Evolutionary conservation across 208 protist species (phyloP).

Genomic region (Acanthamoeba sp.): DNA sequence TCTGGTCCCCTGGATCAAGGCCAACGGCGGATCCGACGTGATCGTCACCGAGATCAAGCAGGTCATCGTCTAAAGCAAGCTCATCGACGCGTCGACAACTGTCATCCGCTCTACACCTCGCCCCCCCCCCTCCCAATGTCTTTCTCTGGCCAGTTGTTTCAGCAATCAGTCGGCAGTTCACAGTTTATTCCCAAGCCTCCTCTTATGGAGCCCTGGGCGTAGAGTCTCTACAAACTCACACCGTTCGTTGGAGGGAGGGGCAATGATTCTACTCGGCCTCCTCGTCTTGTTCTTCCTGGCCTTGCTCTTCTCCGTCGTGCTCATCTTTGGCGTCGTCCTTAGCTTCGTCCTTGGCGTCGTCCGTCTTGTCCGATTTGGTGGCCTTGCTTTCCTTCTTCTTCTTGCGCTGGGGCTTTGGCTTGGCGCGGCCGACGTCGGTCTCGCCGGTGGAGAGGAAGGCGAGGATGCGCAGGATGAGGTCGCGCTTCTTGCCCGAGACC

Average conservation of each 20-base stretch:
- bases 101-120: too few species aligned
- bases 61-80: slow-evolving; percentile 77
- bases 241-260: too few species aligned
- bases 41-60: slow-evolving; percentile 77
- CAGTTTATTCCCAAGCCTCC: background rate
- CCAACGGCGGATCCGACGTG: slow-evolving; percentile 73
- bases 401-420: background rate
- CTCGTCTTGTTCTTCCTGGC: background rate
- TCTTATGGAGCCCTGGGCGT: too few species aligned
- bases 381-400: background rate
- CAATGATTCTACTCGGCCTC: too few species aligned
- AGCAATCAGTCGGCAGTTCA: background rate
- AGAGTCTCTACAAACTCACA: too few species aligned
- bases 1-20: slow-evolving; percentile 78
- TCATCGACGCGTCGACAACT: too few species aligned
- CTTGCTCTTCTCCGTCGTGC: background rate
- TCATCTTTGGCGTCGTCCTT: background rate
- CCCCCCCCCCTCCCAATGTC: too few species aligned
- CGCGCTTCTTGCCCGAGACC: slow-evolving; percentile 1
- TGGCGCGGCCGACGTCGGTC: background rate
- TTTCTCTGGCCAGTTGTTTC: background rate
- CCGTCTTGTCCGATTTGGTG: too few species aligned
- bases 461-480: background rate
- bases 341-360: too few species aligned
- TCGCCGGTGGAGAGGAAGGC: background rate